These are phyloP conservation scores for Aspergillus funiculosus DNA, from an alignment of 495 filamentous ascomycete species.

Conservation along the genomic window DNA sequence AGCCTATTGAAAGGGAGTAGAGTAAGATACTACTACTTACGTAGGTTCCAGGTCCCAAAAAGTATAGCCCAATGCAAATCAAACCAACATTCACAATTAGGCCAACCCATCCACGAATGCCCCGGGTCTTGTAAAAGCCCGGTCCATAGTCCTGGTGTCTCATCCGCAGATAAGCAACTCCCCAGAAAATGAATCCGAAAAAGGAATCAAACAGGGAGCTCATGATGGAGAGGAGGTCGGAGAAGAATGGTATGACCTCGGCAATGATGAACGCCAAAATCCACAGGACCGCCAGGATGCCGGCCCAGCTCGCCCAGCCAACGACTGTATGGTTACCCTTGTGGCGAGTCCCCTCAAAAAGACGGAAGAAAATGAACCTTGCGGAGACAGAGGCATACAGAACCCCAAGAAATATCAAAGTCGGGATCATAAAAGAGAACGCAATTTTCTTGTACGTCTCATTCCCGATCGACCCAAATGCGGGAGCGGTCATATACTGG, in stretches of 20 bases:
- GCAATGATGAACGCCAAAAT: slow-evolving; percentile 75
- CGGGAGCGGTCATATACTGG: slow-evolving; percentile 74
- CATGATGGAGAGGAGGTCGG: slow-evolving; percentile 76
- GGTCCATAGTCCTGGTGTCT: slow-evolving; percentile 60
- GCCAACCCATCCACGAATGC: slow-evolving; percentile 56
- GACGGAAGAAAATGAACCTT: slow-evolving; percentile 79
- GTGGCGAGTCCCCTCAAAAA: slow-evolving; percentile 72
- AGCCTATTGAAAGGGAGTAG: not conserved
- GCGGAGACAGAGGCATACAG: slow-evolving; percentile 83
- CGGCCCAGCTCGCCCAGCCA: slow-evolving; percentile 73
- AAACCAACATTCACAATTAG: slow-evolving; percentile 60
- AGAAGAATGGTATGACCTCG: slow-evolving; percentile 88
- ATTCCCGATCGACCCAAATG: slow-evolving; percentile 72
- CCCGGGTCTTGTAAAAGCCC: slow-evolving; percentile 51
- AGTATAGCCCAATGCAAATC: slow-evolving; percentile 67
- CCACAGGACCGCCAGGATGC: slow-evolving; percentile 70
- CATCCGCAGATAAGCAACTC: slow-evolving; percentile 81
- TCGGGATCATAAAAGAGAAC: slow-evolving; percentile 91
- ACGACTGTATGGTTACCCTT: slow-evolving; percentile 72
- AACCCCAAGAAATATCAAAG: slow-evolving; percentile 81
- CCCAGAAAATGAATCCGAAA: slow-evolving; percentile 95
- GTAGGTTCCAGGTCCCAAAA: slow-evolving; percentile 74
- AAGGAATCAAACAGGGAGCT: slow-evolving; percentile 87
- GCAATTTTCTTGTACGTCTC: slow-evolving; percentile 71
- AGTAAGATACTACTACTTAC: slow-evolving; percentile 47